Evolutionary conservation across 2,329 filamentous ascomycete species (phyloP), one percentile per base, ranked within the genome.

Genomic region (Cladorrhinum sp.): DNA sequence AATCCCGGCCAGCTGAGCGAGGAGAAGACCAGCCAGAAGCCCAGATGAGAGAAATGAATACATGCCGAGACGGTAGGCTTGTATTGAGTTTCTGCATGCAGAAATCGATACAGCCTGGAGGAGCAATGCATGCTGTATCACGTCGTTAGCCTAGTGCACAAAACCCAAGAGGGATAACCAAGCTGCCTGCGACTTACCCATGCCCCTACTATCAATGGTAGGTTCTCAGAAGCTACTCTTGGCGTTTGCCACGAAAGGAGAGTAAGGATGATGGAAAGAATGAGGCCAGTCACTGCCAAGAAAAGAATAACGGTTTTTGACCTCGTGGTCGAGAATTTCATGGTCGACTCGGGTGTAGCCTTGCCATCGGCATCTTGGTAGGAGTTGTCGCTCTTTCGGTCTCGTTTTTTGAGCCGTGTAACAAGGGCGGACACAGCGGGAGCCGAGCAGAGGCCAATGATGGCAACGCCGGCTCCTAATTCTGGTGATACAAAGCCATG

Each of bases 311-410:
- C 70, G 2, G 76, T 62, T 69, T 88, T 89, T 57, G 86, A 81
- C 60, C 79, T 68, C 59, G 76, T 83, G 64, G 84, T 81, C 27
- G 87, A 88, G 69, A 87, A 92, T 36, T 78, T 78, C 22, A 80
- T 79, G 56, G 85, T 70, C 1, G 86, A 85, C 69, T 88, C 85
- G 45, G 83, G 79, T 0, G 85, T 88, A 32, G 87, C 88, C 64
- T 81, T 79, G 52, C 90, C 90, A 73, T 93, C 90, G 62, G 80
- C 75, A 68, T 93, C 90, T 66, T 86, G 77, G 68, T 92, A 92
- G 36, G 16, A 5, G 13, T 79, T 75, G 48, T 81, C 76, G 59
- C 74, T 74, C 58, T 64, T 70, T 25, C 62, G 69, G 59, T 72
- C 66, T 45, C 67, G 65, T 52, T 59, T 70, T 63, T 52, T 16